Evolutionary conservation across 2,329 filamentous ascomycete species (phyloP).

Genomic region (Penicillium oxalicum): DNA sequence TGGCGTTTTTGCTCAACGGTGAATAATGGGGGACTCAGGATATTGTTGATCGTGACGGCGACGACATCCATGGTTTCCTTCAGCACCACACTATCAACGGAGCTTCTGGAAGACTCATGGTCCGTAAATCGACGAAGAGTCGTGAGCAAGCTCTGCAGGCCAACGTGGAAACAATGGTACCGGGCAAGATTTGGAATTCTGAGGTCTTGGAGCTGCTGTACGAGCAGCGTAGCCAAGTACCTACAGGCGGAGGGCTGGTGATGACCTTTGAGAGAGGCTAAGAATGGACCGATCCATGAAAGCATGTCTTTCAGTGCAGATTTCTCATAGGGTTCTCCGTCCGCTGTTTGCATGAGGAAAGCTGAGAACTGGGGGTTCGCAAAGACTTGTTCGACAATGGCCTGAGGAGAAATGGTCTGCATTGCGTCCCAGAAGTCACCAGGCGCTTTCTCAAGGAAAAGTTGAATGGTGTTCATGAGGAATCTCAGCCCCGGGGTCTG

Average conservation of each 20-base stretch:
- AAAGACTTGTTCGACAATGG: constrained; percentile 79
- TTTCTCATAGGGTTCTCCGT: constrained; percentile 48
- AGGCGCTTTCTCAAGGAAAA: constrained; percentile 67
- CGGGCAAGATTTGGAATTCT: constrained; percentile 38
- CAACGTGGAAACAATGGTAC: constrained; percentile 43
- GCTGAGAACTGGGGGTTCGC: constrained; percentile 62
- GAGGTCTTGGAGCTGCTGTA: constrained; percentile 50
- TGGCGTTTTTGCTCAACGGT: constrained; percentile 44
- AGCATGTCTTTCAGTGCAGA: constrained; percentile 59
- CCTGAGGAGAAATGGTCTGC: constrained; percentile 69
- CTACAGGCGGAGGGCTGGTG: constrained; percentile 76
- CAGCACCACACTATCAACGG: constrained; percentile 44
- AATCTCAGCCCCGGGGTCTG: constrained; percentile 58
- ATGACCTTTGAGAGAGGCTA: constrained; percentile 67
- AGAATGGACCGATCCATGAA: constrained; percentile 71
- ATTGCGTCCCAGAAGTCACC: constrained; percentile 84
- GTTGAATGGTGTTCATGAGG: constrained; percentile 64
- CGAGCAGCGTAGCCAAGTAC: constrained; percentile 67
- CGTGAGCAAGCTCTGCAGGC: constrained; percentile 41
- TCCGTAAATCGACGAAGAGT: constrained; percentile 46
- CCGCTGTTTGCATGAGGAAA: constrained; percentile 46
- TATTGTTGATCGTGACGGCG: constrained; percentile 46
- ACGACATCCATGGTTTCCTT: constrained; percentile 45
- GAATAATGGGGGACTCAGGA: constrained; percentile 53
- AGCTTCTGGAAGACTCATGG: constrained; percentile 40